Conservation (phyloP, 2,329 filamentous ascomycete genomes). For the Trichocomaceae sp. region DNA sequence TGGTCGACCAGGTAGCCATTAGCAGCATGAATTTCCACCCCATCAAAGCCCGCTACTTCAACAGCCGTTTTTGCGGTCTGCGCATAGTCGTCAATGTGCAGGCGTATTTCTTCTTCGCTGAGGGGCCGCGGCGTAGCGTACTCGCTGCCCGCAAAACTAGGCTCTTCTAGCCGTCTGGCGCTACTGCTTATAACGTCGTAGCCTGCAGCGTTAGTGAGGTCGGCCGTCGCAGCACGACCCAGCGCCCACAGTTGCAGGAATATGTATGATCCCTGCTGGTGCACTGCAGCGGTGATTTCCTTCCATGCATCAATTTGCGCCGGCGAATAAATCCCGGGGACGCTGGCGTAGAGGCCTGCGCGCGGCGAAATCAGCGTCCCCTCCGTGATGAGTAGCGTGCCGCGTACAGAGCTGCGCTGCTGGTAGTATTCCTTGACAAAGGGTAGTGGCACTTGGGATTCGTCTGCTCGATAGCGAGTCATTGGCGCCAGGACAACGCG, state of each 20-base stretch:
- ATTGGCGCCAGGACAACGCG: slow-evolving; percentile 50
- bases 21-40: slow-evolving; percentile 43
- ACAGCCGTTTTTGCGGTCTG: slow-evolving; percentile 45
- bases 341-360: slow-evolving; percentile 42
- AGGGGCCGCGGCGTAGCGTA: slow-evolving; percentile 20
- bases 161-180: slow-evolving; percentile 30
- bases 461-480: slow-evolving; percentile 44
- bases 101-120: slow-evolving; percentile 36
- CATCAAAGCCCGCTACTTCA: slow-evolving; percentile 45
- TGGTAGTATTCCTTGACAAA: slow-evolving; percentile 45
- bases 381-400: slow-evolving; percentile 53
- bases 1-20: slow-evolving; percentile 48
- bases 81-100: slow-evolving; percentile 34
- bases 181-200: slow-evolving; percentile 32
- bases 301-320: slow-evolving; percentile 54
- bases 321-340: slow-evolving; percentile 50
- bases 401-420: slow-evolving; percentile 45
- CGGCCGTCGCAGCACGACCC: slow-evolving; percentile 47
- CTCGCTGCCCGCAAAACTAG: slow-evolving; percentile 15
- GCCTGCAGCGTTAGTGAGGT: slow-evolving; percentile 26
- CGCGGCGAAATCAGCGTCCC: slow-evolving; percentile 45
- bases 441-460: slow-evolving; percentile 40
- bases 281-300: slow-evolving; percentile 53
- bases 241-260: slow-evolving; percentile 55
- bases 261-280: slow-evolving; percentile 53